These are phyloP conservation scores for Jamesozyma spencerorum DNA, from an alignment of 805 yeast species.

Conservation along the genomic window DNA sequence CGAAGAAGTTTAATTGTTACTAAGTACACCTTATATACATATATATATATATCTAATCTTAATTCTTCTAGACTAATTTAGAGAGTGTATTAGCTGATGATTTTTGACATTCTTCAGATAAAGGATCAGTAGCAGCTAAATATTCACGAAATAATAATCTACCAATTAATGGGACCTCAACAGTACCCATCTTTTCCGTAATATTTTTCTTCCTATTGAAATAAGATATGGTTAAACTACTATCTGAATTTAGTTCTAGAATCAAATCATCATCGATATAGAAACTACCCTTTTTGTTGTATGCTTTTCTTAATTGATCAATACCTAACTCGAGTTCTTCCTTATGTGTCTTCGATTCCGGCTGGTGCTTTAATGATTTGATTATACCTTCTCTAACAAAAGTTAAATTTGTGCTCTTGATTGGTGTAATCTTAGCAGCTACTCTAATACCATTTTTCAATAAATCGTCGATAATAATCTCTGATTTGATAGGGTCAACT, in stretches of 20 bases:
- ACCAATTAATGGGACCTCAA: conserved; percentile 52
- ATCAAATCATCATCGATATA: conserved; percentile 62
- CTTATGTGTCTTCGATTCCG: conserved; percentile 43
- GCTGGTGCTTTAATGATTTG: conserved; percentile 64
- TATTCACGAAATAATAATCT: conserved; percentile 68
- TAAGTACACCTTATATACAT: not conserved
- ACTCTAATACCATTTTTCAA: conserved; percentile 53
- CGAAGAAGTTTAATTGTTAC: conserved; percentile 1
- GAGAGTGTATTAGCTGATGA: not conserved
- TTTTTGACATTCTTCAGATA: conserved; percentile 9
- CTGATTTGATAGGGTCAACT: conserved; percentile 43
- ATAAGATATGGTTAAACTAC: conserved; percentile 38
- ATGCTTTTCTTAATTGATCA: conserved; percentile 52
- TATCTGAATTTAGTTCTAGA: conserved; percentile 44
- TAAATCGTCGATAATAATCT: conserved; percentile 45
- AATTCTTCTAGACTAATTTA: conserved; percentile 8
- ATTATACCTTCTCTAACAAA: conserved; percentile 86
- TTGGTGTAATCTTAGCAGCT: conserved; percentile 71
- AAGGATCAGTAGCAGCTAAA: conserved; percentile 45
- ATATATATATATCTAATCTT: not conserved
- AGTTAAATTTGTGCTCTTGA: conserved; percentile 81
- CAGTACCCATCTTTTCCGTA: conserved; percentile 43
- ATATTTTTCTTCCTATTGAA: conserved; percentile 33
- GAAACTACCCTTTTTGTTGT: conserved; percentile 59
- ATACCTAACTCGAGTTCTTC: conserved; percentile 52